Base-by-base conservation (phyloP, 345 rosid species). In the Gossypium ekmanianum region DNA sequence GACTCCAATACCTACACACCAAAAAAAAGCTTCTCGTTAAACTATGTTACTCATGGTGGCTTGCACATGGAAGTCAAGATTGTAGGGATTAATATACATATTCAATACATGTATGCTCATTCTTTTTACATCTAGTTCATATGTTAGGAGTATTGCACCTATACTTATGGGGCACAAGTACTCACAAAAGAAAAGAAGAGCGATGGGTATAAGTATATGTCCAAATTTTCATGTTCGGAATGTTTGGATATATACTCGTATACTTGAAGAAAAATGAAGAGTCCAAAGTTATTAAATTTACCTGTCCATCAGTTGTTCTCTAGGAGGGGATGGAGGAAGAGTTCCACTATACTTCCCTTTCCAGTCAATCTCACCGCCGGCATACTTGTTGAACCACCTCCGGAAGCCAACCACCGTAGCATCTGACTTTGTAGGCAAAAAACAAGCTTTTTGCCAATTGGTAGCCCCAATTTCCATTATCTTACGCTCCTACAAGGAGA, bases 361-460 rank as follows among this genome's bases (percentile, higher is more conserved):
- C 98, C 98, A 90, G 43, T 90, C 87, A 18, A 94, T 79, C 58
- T 86, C 85, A 74, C 93, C 83, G 1, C 83, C 89, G 1, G 89
- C 82, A 75, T 88, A 88, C 76, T 85, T 94, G 77, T 84, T 90
- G 64, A 88, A 76, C 97, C 98, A 94, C 78, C 85, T 88, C 76
- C 97, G 87, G 83, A 88, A 92, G 43, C 88, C 84, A 67, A 92
- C 88, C 59, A 94, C 91, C 18, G 83, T 84, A 7, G 87, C 91
- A 77, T 92, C 97, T 9, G 98, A 83, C 69, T 89, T 85, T 20
- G 94, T 92, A 41, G 97, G 97, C 73, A 90, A 79, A 66, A 88
- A 94, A 80, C 97, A 92, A 64, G 89, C 87, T 69, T 90, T 92
- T 70, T 87, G 94, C 97, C 97, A 94, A 77, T 92, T 92, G n/a